phyloP scores from a whole-genome alignment of 2,329 filamentous ascomycete species.

The Microsporum canis region DNA sequence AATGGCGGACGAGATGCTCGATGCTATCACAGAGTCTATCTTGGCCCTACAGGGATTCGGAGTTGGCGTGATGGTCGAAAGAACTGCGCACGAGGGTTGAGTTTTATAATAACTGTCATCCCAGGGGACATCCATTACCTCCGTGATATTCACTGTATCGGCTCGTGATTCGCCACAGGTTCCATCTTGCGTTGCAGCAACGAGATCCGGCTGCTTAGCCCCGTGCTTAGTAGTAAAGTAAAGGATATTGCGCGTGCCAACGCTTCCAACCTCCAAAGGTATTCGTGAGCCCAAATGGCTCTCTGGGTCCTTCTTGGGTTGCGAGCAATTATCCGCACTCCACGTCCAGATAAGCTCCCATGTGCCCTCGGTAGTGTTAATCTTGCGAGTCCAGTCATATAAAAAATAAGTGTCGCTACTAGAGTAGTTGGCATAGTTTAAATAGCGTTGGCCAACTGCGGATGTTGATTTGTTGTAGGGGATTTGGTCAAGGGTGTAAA shows the following conservation, averaged over 20 bases:
- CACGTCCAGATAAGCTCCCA: background rate
- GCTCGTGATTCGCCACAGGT: background rate
- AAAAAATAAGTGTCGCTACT: background rate
- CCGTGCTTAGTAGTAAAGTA: background rate
- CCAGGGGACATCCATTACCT: background rate
- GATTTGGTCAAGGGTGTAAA: background rate
- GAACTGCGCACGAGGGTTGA: background rate
- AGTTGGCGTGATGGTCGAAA: background rate
- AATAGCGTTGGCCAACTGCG: background rate
- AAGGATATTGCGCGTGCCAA: background rate
- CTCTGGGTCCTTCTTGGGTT: background rate
- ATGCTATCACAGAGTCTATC: background rate
- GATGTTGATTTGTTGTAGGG: background rate
- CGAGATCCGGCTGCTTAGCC: background rate
- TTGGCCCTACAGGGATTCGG: conserved; percentile 4
- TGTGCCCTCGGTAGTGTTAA: background rate
- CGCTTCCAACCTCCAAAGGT: background rate
- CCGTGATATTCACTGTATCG: background rate
- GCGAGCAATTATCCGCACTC: background rate
- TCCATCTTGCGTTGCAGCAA: background rate
- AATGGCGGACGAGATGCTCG: conserved; percentile 4
- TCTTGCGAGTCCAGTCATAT: background rate
- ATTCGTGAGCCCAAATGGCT: background rate
- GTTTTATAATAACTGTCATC: background rate
- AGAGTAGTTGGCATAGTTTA: background rate